A percentile compares a stretch with the other conserved stretches of the same genome.
These are phyloP conservation scores for Nigrospora sphaerica DNA, from an alignment of 2,329 filamentous ascomycete genomes.

Conservation along the genomic window DNA sequence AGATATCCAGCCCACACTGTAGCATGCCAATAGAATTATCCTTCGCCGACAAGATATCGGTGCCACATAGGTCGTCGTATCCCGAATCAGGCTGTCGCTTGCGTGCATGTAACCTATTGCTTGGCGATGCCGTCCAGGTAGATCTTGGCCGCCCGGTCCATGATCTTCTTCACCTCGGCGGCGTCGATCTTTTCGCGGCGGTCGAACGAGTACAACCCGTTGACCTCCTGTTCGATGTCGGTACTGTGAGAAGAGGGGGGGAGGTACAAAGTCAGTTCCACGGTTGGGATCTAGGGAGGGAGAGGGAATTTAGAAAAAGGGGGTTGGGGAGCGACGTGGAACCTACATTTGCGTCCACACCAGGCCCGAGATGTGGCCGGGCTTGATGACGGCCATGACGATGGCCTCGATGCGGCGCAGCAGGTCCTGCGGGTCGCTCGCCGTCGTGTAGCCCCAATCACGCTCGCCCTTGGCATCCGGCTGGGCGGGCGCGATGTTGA, in stretches of 20 bases:
- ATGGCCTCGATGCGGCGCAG: constrained; percentile 51
- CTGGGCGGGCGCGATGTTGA: constrained; percentile 52
- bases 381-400: constrained; percentile 48
- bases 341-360: constrained; percentile 61
- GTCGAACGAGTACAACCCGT: constrained; percentile 58
- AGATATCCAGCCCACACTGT: too few relatives aligned
- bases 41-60: too few relatives aligned
- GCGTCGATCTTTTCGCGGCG: constrained; percentile 54
- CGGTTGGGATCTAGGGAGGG: constrained; percentile 7
- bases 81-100: too few relatives aligned
- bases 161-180: constrained; percentile 46
- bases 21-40: too few relatives aligned
- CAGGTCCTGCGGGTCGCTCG: constrained; percentile 51
- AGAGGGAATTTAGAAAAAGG: background rate
- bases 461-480: constrained; percentile 30
- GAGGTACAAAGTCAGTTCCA: background rate
- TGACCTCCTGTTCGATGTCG: constrained; percentile 62
- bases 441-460: constrained; percentile 65
- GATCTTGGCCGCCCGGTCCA: constrained; percentile 41
- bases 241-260: constrained; percentile 16
- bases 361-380: constrained; percentile 52
- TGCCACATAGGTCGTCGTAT: too few relatives aligned
- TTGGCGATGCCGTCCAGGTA: constrained; percentile 23
- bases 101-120: background rate
- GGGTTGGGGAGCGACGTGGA: too few relatives aligned